Evolutionary conservation across 2,329 filamentous ascomycete species (phyloP).

Genomic region (Talaromyces sp.): DNA sequence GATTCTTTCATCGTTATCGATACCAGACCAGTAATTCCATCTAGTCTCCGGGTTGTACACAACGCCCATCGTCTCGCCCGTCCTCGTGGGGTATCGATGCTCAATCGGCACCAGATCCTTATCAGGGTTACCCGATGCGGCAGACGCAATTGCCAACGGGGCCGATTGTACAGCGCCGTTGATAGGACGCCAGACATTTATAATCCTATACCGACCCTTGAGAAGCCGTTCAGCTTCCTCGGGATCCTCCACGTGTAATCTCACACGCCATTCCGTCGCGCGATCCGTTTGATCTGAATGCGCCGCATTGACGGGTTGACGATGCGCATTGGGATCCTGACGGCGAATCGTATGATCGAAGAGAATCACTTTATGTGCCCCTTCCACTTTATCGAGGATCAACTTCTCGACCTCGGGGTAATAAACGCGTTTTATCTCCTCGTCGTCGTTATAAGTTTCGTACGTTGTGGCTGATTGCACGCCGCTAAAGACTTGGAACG

Average conservation of each 20-base stretch:
- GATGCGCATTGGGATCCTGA: constrained; percentile 55
- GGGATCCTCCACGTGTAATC: constrained; percentile 59
- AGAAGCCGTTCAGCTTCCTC: constrained; percentile 67
- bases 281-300: constrained; percentile 80
- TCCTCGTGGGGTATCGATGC: constrained; percentile 69
- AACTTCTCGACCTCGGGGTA: constrained; percentile 81
- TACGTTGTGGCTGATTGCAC: constrained; percentile 57
- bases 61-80: constrained; percentile 73
- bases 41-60: constrained; percentile 60
- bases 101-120: constrained; percentile 68
- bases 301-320: constrained; percentile 68
- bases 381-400: constrained; percentile 66
- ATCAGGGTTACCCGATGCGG: constrained; percentile 54
- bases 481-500: constrained; percentile 65
- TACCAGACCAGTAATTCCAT: constrained; percentile 80
- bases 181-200: constrained; percentile 80
- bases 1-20: constrained; percentile 70
- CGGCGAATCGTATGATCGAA: constrained; percentile 91
- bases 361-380: constrained; percentile 65
- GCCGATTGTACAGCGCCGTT: constrained; percentile 58
- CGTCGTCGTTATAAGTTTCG: constrained; percentile 63
- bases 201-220: constrained; percentile 70
- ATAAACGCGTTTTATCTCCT: constrained; percentile 68
- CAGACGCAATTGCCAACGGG: constrained; percentile 60
- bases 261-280: constrained; percentile 67